A percentile compares a stretch with the other conserved stretches of the same genome.
These are phyloP conservation scores for Moesziomyces sp. DNA, from an alignment of 1,284 basidiomycete genomes.

Conservation along the genomic window DNA sequence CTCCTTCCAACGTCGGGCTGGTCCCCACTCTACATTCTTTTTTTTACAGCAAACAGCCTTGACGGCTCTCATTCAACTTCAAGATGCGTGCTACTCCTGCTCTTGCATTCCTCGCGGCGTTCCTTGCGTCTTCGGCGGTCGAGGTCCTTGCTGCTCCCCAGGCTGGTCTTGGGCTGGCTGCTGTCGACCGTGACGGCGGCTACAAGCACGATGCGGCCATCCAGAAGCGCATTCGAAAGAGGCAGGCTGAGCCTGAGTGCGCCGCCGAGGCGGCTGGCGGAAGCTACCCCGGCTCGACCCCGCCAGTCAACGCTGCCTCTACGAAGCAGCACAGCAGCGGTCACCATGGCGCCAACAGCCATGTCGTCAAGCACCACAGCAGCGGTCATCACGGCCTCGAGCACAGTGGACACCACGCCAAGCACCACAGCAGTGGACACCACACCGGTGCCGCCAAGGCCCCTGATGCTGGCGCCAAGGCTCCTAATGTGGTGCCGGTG, in stretches of 20 bases:
- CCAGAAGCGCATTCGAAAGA: not conserved
- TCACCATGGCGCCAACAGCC: conserved; percentile 1
- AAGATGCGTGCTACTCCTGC: conserved; percentile 31
- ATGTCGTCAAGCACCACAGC: not conserved
- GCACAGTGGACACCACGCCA: no score
- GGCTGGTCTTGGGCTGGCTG: conserved; percentile 4
- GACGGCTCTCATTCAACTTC: not conserved
- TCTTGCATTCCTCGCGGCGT: conserved; percentile 25
- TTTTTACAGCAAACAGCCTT: not conserved
- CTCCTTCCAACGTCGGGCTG: conserved; percentile 19
- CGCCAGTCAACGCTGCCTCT: no score
- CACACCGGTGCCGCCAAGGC: not conserved
- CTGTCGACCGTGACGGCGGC: not conserved
- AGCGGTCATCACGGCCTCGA: not conserved
- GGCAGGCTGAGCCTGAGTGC: no score
- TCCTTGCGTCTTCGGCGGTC: conserved; percentile 16
- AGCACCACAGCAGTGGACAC: no score
- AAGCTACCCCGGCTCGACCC: not conserved
- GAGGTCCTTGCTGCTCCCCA: conserved; percentile 13
- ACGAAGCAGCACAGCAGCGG: conserved; percentile 2
- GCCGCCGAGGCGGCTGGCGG: no score
- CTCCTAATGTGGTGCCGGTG: not conserved
- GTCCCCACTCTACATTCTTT: conserved; percentile 22
- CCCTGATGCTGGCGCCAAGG: no score
- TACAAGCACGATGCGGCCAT: no score